phyloP scores from a whole-genome alignment of 768 basidiomycete species.

The Filobasidium floriforme region DNA sequence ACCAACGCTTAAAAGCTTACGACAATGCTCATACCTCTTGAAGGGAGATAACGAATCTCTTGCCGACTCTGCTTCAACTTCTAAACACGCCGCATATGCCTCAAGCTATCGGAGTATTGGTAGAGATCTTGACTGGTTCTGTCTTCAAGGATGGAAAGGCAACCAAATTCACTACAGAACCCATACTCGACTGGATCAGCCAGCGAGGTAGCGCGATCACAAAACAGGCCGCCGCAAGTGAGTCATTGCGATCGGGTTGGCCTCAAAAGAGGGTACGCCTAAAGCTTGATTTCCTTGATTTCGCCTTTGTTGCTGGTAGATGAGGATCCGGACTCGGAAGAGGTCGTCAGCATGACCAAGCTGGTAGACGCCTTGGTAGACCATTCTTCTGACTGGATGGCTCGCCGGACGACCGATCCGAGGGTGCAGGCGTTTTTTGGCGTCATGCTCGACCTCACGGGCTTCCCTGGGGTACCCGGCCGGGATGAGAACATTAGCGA shows the following conservation, averaged over 20 bases:
- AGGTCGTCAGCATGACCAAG: conserved; percentile 68
- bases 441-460: conserved; percentile 65
- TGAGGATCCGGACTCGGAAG: conserved; percentile 42
- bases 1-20: neutral
- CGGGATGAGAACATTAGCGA: conserved; percentile 83
- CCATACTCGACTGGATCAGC: conserved; percentile 69
- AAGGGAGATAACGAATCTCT: conserved; percentile 59
- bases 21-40: conserved; percentile 4
- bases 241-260: conserved; percentile 3
- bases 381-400: conserved; percentile 72
- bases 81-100: conserved; percentile 59
- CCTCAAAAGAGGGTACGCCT: neutral
- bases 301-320: conserved; percentile 47
- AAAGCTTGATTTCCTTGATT: conserved; percentile 12
- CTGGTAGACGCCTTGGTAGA: conserved; percentile 74
- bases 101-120: conserved; percentile 59
- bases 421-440: conserved; percentile 65
- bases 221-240: conserved; percentile 45
- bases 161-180: conserved; percentile 67
- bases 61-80: conserved; percentile 54
- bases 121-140: conserved; percentile 70
- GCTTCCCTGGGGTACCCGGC: conserved; percentile 65
- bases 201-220: conserved; percentile 54
- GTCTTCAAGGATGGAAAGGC: conserved; percentile 64
- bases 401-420: conserved; percentile 54